These are phyloP conservation scores for Takashimella tepidaria DNA, from an alignment of 1,284 basidiomycete species.

Conservation along the genomic window DNA sequence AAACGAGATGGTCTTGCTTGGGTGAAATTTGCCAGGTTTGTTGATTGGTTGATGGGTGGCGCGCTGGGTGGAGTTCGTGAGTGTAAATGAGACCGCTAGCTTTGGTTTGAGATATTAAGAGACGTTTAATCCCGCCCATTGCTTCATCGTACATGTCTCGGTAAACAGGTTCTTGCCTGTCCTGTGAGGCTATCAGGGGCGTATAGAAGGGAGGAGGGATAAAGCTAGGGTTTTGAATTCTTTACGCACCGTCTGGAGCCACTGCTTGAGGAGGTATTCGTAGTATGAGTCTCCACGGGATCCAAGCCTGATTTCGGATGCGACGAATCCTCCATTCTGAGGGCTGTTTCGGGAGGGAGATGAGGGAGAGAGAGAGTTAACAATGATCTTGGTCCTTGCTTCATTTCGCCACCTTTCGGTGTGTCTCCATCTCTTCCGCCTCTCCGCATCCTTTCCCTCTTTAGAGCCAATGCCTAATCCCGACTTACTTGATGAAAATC, in stretches of 20 bases:
- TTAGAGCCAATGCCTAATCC: neutral
- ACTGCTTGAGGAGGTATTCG: conserved; percentile 79
- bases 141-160: conserved; percentile 81
- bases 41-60: conserved; percentile 29
- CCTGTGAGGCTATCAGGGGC: conserved; percentile 49
- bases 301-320: conserved; percentile 78
- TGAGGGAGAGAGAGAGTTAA: conserved; percentile 1
- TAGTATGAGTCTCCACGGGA: conserved; percentile 93
- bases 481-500: conserved; percentile 72
- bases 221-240: too few species aligned
- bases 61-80: conserved; percentile 59
- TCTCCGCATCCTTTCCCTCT: neutral
- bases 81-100: conserved; percentile 66
- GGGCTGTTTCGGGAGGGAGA: too few species aligned
- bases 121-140: conserved; percentile 71
- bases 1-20: conserved; percentile 94
- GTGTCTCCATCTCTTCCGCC: neutral
- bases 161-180: conserved; percentile 72
- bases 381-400: conserved; percentile 3
- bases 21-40: conserved; percentile 62
- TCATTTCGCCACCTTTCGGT: neutral
- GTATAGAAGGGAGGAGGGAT: neutral
- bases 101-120: conserved; percentile 64
- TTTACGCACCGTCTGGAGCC: conserved; percentile 50
- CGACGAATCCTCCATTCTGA: conserved; percentile 62